Conservation (phyloP, 805 yeast species). For the Brettanomyces nanus region DNA sequence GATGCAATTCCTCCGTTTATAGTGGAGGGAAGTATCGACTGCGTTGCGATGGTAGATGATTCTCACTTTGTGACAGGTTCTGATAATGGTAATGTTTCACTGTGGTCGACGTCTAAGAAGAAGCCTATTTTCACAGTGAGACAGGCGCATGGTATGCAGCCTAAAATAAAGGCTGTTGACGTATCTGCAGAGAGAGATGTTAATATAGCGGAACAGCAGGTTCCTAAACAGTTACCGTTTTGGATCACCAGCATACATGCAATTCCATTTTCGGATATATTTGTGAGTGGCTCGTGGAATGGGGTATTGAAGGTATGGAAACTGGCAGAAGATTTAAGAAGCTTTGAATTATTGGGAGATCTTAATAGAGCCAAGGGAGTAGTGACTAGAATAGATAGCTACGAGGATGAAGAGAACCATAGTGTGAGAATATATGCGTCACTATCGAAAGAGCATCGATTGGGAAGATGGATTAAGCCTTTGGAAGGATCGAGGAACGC, state of each 20-base stretch:
- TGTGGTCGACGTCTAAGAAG: slow-evolving; percentile 89
- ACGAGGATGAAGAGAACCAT: slow-evolving; percentile 44
- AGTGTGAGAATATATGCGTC: slow-evolving; percentile 54
- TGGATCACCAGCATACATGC: slow-evolving; percentile 80
- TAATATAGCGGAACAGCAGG: slow-evolving; percentile 33
- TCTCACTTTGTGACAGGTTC: slow-evolving; percentile 90
- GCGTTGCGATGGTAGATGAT: slow-evolving; percentile 86
- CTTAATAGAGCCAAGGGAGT: slow-evolving; percentile 59
- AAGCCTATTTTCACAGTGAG: slow-evolving; percentile 69
- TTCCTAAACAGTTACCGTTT: slow-evolving; percentile 72
- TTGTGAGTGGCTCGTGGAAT: slow-evolving; percentile 83
- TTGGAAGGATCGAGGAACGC: slow-evolving; percentile 68
- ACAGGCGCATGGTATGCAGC: slow-evolving; percentile 66
- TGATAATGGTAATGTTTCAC: slow-evolving; percentile 82
- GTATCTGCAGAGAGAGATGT: slow-evolving; percentile 44
- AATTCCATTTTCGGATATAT: slow-evolving; percentile 76
- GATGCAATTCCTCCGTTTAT: slow-evolving; percentile 29
- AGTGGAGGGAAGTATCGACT: slow-evolving; percentile 84
- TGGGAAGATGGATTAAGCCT: slow-evolving; percentile 77
- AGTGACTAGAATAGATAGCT: slow-evolving; percentile 51
- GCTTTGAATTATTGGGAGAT: slow-evolving; percentile 48
- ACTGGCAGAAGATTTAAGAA: slow-evolving; percentile 53
- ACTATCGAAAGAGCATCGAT: slow-evolving; percentile 75
- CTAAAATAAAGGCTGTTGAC: slow-evolving; percentile 34
- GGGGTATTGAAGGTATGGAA: slow-evolving; percentile 78